These are phyloP conservation scores for Salix suchowensis DNA, from an alignment of 345 rosid genomes.

Conservation along the genomic window DNA sequence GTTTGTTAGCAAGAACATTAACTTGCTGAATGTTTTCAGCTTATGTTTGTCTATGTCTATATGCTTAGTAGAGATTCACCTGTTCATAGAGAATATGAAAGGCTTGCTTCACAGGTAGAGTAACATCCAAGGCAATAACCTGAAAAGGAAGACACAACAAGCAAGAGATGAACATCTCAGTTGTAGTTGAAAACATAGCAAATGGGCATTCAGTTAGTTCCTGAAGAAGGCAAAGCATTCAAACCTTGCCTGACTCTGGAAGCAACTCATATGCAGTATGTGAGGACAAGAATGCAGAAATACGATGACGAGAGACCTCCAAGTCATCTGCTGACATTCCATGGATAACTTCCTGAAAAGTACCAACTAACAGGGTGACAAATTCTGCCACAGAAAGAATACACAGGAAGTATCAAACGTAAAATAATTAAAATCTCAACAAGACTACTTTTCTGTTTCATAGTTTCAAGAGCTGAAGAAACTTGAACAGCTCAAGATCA, in stretches of 20 bases:
- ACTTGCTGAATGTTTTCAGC: neutral
- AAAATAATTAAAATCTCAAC: neutral
- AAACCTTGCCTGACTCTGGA: conserved; percentile 41
- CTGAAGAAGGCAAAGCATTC: conserved; percentile 16
- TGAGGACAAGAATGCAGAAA: conserved; percentile 38
- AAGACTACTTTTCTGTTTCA: neutral
- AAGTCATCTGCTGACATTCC: conserved; percentile 63
- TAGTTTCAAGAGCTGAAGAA: neutral
- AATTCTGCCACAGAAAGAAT: neutral
- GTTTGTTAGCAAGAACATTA: neutral
- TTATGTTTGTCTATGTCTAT: neutral
- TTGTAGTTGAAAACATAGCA: neutral
- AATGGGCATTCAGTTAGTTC: conserved; percentile 15
- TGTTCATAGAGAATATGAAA: conserved; percentile 94
- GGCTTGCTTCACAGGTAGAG: conserved; percentile 95
- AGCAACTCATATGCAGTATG: conserved; percentile 34
- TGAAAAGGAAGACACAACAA: conserved; percentile 23
- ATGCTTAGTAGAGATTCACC: conserved; percentile 39
- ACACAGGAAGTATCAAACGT: neutral
- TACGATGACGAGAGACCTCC: conserved; percentile 62
- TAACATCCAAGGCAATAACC: conserved; percentile 92
- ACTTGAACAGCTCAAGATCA: neutral
- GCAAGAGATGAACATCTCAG: neutral
- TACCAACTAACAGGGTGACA: conserved; percentile 23
- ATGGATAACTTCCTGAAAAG: conserved; percentile 43